Percentiles rank a stretch among this genome's conserved stretches.
These are phyloP conservation scores for Diphasiastrum complanatum DNA, from an alignment of 83 land plant genomes.

Conservation along the genomic window DNA sequence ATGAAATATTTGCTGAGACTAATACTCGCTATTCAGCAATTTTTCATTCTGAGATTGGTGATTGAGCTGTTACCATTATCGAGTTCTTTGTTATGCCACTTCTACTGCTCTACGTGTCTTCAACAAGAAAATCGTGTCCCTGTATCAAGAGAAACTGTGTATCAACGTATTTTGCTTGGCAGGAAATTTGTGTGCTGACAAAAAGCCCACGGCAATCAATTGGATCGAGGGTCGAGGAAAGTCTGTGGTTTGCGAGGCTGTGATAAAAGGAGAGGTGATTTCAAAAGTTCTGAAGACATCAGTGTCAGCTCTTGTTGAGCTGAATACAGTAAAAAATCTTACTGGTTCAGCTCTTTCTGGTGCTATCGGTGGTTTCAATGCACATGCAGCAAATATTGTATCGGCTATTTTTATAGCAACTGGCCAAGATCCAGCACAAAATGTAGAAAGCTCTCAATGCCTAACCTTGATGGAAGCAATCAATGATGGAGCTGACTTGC, in stretches of 20 bases:
- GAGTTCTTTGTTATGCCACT: no score
- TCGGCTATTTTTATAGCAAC: slow-evolving; percentile 83
- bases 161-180: no score
- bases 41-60: no score
- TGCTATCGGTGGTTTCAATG: slow-evolving; percentile 83
- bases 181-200: slow-evolving; percentile 87
- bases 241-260: slow-evolving; percentile 81
- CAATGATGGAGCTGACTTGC: slow-evolving; percentile 69
- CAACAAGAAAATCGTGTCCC: no score
- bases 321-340: slow-evolving; percentile 78
- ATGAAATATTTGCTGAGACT: no score
- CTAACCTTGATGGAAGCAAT: slow-evolving; percentile 83
- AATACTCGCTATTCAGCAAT: no score
- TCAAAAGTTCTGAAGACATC: slow-evolving; percentile 64
- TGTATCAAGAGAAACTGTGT: no score
- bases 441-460: slow-evolving; percentile 87
- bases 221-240: slow-evolving; percentile 92
- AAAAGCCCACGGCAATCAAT: slow-evolving; percentile 83
- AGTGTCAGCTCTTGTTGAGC: slow-evolving; percentile 72
- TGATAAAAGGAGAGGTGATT: slow-evolving; percentile 64
- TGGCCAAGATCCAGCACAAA: slow-evolving; percentile 90
- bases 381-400: slow-evolving; percentile 82
- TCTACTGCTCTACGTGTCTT: no score
- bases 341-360: slow-evolving; percentile 87
- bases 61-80: no score